Evolutionary conservation across 345 rosid species (phyloP).

Genomic region (Brassica rapa): DNA sequence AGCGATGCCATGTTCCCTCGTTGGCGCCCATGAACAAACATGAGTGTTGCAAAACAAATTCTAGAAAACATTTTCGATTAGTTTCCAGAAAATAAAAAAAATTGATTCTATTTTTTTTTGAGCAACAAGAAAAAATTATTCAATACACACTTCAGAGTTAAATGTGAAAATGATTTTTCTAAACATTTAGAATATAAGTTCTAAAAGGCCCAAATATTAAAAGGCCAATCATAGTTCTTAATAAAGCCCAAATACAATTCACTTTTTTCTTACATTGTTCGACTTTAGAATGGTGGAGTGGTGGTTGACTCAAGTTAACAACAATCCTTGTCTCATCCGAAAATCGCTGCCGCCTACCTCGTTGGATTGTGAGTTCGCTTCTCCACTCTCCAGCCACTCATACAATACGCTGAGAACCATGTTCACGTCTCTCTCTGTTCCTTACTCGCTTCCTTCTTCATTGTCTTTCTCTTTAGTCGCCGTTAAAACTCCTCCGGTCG

Average conservation of each 20-base stretch:
- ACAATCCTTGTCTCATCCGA: constrained; percentile 1
- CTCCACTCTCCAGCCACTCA: constrained; percentile 16
- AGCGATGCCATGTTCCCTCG: neutral
- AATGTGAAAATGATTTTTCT: neutral
- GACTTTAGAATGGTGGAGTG: neutral
- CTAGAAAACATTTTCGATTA: neutral
- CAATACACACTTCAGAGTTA: neutral
- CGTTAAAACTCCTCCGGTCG: constrained; percentile 34
- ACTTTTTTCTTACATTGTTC: neutral
- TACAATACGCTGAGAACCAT: constrained; percentile 23
- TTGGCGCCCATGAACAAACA: neutral
- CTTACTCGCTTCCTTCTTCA: constrained; percentile 28
- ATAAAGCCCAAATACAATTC: neutral
- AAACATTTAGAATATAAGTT: neutral
- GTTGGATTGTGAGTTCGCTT: neutral
- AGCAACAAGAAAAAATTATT: no score
- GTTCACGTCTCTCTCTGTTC: constrained; percentile 42
- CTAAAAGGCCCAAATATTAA: neutral
- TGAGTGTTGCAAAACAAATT: neutral
- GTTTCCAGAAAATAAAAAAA: neutral
- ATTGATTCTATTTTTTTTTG: neutral
- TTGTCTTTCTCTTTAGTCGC: constrained; percentile 26
- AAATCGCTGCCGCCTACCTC: neutral
- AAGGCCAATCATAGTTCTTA: neutral
- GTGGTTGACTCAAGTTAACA: neutral